A percentile compares a stretch with the other conserved stretches of the same genome.
These are phyloP conservation scores for Letharia columbiana DNA, from an alignment of 495 filamentous ascomycete species.

Conservation along the genomic window DNA sequence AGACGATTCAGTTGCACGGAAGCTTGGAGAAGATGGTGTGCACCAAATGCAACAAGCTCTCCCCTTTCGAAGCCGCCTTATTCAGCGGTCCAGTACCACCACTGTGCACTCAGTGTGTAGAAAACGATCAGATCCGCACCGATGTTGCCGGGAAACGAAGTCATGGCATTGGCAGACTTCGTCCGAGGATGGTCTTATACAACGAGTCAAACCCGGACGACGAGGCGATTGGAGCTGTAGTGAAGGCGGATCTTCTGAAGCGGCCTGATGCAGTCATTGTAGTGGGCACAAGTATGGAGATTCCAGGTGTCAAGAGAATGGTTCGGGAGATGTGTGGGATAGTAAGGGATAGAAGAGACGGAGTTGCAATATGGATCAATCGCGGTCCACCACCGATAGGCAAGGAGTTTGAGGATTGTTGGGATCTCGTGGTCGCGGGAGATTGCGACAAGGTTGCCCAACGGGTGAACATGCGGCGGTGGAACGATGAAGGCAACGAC, in stretches of 20 bases:
- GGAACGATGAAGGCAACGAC: constrained; percentile 54
- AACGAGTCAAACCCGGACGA: constrained; percentile 96
- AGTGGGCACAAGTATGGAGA: constrained; percentile 89
- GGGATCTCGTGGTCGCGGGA: constrained; percentile 80
- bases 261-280: constrained; percentile 89
- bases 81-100: constrained; percentile 82
- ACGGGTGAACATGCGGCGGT: constrained; percentile 61
- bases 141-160: constrained; percentile 78
- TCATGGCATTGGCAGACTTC: constrained; percentile 83
- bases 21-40: constrained; percentile 94
- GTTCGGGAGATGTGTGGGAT: constrained; percentile 83
- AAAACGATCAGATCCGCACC: constrained; percentile 65
- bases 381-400: constrained; percentile 70
- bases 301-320: constrained; percentile 81
- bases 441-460: constrained; percentile 82
- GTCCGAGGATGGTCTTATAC: constrained; percentile 91
- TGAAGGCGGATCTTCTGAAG: constrained; percentile 70
- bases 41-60: constrained; percentile 74
- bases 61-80: constrained; percentile 63
- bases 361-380: constrained; percentile 93
- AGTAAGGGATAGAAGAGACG: constrained; percentile 69
- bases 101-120: constrained; percentile 66
- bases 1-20: constrained; percentile 88
- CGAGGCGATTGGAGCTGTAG: constrained; percentile 87
- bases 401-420: constrained; percentile 81